Evolutionary conservation across 352 stramenopile genomes (phyloP).

Genomic region (Globisporangium acanthophoron): DNA sequence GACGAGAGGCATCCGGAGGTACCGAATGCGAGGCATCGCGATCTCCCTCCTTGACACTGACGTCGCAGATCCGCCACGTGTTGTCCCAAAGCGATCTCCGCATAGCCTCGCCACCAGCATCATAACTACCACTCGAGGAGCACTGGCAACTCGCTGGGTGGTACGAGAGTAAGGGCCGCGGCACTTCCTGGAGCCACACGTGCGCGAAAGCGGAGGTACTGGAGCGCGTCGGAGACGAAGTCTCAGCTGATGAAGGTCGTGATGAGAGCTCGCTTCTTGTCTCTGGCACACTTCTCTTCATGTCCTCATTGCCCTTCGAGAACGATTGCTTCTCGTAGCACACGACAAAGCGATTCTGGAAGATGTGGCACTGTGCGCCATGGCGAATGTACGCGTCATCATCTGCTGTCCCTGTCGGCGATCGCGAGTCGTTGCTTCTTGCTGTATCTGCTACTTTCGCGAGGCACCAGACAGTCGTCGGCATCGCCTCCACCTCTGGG

Average conservation of each 20-base stretch:
- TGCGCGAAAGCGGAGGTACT: constrained; percentile 1
- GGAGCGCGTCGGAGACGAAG: not conserved
- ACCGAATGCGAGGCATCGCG: not conserved
- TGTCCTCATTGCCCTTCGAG: not conserved
- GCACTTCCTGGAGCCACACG: constrained; percentile 10
- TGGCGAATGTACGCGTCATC: constrained; percentile 12
- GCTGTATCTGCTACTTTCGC: not conserved
- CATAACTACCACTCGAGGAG: not conserved
- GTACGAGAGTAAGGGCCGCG: not conserved
- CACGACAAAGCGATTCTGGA: constrained; percentile 17
- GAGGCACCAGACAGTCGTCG: constrained; percentile 16
- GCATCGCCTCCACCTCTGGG: constrained; percentile 5
- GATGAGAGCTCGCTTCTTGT: not conserved
- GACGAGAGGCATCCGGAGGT: not conserved
- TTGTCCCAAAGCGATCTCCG: constrained; percentile 6
- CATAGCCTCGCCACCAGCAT: not conserved
- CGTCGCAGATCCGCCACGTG: constrained; percentile 17
- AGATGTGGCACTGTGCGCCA: constrained; percentile 10
- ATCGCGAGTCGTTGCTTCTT: not conserved
- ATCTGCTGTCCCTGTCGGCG: not conserved
- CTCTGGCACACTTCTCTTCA: not conserved
- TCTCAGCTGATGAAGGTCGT: not conserved
- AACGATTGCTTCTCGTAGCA: constrained; percentile 18
- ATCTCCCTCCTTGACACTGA: not conserved
- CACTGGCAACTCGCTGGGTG: constrained; percentile 8